These are phyloP conservation scores for Lentithecium fluviatile DNA, from an alignment of 495 filamentous ascomycete species.

Conservation along the genomic window DNA sequence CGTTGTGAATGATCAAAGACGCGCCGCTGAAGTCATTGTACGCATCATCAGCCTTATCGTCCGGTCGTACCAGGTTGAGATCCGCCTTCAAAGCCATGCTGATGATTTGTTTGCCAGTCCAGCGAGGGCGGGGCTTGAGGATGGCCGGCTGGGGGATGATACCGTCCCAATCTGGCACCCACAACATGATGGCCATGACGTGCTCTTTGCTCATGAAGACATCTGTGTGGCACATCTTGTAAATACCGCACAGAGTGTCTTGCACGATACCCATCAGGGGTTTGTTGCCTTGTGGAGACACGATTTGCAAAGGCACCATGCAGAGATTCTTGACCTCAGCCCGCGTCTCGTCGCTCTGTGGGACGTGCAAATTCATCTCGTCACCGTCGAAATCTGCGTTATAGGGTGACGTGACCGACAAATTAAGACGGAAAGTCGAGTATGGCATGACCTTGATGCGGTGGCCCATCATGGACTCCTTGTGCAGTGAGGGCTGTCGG, in stretches of 20 bases:
- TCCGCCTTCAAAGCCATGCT: conserved; percentile 87
- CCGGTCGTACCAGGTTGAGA: conserved; percentile 71
- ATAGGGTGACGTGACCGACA: conserved; percentile 97
- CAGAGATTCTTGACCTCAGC: conserved; percentile 91
- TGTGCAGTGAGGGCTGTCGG: conserved; percentile 96
- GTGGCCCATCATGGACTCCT: conserved; percentile 99
- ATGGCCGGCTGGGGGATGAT: conserved; percentile 89
- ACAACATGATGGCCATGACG: conserved; percentile 93
- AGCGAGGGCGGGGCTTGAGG: conserved; percentile 82
- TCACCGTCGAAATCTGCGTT: conserved; percentile 99
- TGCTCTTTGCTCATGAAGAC: conserved; percentile 84
- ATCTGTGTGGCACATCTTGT: conserved; percentile 93
- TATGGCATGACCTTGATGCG: conserved; percentile 97
- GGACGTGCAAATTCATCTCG: conserved; percentile 99
- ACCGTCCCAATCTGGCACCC: conserved; percentile 97
- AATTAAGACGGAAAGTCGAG: conserved; percentile 93
- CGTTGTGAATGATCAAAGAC: conserved; percentile 77
- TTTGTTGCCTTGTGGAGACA: conserved; percentile 94
- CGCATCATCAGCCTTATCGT: conserved; percentile 55
- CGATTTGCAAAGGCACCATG: conserved; percentile 94
- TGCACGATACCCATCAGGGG: conserved; percentile 99
- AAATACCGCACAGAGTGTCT: conserved; percentile 92
- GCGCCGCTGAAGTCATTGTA: conserved; percentile 66
- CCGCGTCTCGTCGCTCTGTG: conserved; percentile 91
- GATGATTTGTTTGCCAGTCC: conserved; percentile 98